These are phyloP conservation scores for Aspergillus baeticus DNA, from an alignment of 495 filamentous ascomycete species.

Conservation along the genomic window DNA sequence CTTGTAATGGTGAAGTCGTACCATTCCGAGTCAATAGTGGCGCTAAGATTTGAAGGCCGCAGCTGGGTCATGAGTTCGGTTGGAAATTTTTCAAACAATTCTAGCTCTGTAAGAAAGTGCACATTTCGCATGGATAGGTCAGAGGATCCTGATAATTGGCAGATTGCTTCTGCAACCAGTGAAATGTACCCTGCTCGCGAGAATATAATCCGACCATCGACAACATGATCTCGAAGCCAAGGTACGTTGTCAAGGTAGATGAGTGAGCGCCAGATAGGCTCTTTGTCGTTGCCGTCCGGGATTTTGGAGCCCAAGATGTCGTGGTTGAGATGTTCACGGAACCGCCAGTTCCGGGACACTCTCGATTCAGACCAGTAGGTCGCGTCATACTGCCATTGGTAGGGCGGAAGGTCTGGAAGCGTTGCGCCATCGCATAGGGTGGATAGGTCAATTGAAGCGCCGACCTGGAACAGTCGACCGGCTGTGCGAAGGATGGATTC, in stretches of 20 bases:
- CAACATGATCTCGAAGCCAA: background rate
- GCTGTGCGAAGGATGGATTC: background rate
- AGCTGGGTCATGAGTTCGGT: constrained; percentile 39
- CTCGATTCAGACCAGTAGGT: constrained; percentile 3
- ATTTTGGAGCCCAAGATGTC: background rate
- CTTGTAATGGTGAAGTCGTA: constrained; percentile 47
- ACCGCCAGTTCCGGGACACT: background rate
- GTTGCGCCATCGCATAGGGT: background rate
- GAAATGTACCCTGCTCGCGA: constrained; percentile 47
- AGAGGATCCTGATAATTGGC: constrained; percentile 32
- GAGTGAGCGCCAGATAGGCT: background rate
- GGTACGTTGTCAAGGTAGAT: background rate
- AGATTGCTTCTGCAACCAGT: constrained; percentile 46
- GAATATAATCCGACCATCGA: constrained; percentile 34
- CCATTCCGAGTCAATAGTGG: constrained; percentile 38
- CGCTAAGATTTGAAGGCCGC: constrained; percentile 30
- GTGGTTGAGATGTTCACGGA: constrained; percentile 1
- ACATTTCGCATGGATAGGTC: constrained; percentile 27
- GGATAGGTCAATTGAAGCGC: background rate
- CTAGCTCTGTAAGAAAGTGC: constrained; percentile 26
- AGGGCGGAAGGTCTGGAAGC: background rate
- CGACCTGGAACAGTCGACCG: background rate
- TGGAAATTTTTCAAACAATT: constrained; percentile 21
- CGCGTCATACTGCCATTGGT: background rate
- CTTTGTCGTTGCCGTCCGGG: background rate